Evolutionary conservation across 2,329 filamentous ascomycete genomes (phyloP).

Genomic region (Epichloe sibirici): DNA sequence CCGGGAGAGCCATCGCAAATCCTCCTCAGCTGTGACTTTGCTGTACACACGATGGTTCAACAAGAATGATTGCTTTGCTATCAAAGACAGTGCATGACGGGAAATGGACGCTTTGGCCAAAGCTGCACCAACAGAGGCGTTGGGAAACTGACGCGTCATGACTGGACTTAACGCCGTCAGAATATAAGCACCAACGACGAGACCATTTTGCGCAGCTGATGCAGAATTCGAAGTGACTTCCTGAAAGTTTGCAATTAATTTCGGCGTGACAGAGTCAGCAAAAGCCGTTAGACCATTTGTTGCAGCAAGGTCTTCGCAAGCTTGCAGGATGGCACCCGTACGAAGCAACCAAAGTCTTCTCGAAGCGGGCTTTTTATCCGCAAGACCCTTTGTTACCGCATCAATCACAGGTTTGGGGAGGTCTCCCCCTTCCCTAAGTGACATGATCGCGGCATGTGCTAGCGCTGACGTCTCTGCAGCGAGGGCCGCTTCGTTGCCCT

Average conservation of each 20-base stretch:
- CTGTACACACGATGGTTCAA: conserved; percentile 76
- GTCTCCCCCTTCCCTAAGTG: conserved; percentile 47
- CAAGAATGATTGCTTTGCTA: conserved; percentile 80
- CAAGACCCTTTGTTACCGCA: conserved; percentile 65
- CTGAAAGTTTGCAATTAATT: conserved; percentile 57
- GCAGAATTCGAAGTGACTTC: conserved; percentile 71
- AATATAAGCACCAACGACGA: conserved; percentile 70
- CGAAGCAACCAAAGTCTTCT: conserved; percentile 72
- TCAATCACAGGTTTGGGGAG: conserved; percentile 57
- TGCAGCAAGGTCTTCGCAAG: conserved; percentile 31
- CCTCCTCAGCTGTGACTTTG: conserved; percentile 62
- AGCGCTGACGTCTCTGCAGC: conserved; percentile 64
- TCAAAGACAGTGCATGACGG: conserved; percentile 53
- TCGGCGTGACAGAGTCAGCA: conserved; percentile 38
- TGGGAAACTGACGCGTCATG: conserved; percentile 41
- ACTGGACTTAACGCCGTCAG: conserved; percentile 51
- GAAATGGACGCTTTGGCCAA: conserved; percentile 48
- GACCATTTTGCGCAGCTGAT: conserved; percentile 66
- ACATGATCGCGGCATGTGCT: conserved; percentile 48
- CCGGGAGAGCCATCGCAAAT: conserved; percentile 64
- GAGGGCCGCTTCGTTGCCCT: conserved; percentile 77
- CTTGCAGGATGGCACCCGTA: conserved; percentile 58
- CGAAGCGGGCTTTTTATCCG: conserved; percentile 70
- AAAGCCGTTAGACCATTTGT: conserved; percentile 37
- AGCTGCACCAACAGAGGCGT: conserved; percentile 29